Evolutionary conservation across 78 protist species (phyloP).

Genomic region (Diacronema lutheri): DNA sequence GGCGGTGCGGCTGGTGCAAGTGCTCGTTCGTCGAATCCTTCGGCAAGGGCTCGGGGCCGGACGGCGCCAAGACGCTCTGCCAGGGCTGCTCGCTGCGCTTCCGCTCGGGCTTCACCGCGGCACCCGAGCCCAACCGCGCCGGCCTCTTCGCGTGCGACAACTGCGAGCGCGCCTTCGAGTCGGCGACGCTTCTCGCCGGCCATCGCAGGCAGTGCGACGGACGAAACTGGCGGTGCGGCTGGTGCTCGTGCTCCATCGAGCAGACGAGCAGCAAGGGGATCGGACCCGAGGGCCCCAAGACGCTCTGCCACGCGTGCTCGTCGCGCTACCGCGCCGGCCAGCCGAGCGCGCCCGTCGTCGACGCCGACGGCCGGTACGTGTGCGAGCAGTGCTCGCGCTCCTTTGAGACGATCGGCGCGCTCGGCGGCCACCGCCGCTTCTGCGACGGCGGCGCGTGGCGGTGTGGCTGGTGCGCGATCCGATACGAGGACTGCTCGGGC

Average conservation of each 20-base stretch:
- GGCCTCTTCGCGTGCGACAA: slow-evolving; percentile 4
- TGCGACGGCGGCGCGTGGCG: slow-evolving; percentile 30
- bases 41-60: slow-evolving; percentile 16
- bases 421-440: slow-evolving; percentile 22
- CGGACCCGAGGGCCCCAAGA: slow-evolving; percentile 3
- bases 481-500: neutral
- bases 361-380: slow-evolving; percentile 3
- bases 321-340: neutral
- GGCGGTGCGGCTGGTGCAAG: slow-evolving; percentile 19
- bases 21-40: neutral
- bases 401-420: slow-evolving; percentile 23
- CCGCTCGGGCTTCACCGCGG: slow-evolving; percentile 3
- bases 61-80: slow-evolving; percentile 10
- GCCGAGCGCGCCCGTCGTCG: neutral
- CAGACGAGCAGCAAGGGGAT: neutral
- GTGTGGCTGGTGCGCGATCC: neutral
- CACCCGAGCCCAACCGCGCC: neutral
- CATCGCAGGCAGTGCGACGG: neutral
- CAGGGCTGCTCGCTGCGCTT: neutral
- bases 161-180: neutral
- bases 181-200: neutral
- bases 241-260: neutral
- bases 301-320: slow-evolving; percentile 5
- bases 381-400: neutral
- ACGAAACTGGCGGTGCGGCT: neutral